Percentiles rank a stretch among this genome's conserved stretches.
These are phyloP conservation scores for Colletotrichum limetticola DNA, from an alignment of 2,329 filamentous ascomycete species.

Conservation along the genomic window DNA sequence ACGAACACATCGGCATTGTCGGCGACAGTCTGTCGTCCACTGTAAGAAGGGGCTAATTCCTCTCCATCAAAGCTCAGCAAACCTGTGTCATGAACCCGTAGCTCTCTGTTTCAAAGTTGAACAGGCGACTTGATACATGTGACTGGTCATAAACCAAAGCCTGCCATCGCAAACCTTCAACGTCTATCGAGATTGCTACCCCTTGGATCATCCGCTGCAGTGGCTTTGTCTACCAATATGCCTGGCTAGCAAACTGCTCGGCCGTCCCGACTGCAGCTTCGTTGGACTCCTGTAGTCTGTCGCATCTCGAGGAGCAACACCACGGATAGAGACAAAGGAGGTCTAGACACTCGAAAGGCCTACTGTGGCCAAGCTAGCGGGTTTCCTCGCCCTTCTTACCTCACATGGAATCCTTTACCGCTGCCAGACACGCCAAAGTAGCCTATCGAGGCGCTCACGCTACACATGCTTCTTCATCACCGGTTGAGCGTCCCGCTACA, in stretches of 20 bases:
- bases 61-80: background rate
- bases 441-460: background rate
- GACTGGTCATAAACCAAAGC: background rate
- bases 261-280: slow-evolving; percentile 8
- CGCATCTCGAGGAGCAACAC: slow-evolving; percentile 5
- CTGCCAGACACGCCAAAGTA: background rate
- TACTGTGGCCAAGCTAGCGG: slow-evolving; percentile 2
- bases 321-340: slow-evolving; percentile 13
- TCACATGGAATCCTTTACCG: background rate
- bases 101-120: background rate
- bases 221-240: background rate
- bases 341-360: background rate
- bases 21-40: background rate
- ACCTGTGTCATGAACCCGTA: background rate
- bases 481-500: slow-evolving; percentile 20
- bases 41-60: background rate
- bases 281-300: background rate
- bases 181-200: background rate
- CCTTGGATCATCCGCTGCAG: background rate
- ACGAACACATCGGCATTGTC: background rate
- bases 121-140: background rate
- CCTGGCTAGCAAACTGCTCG: background rate
- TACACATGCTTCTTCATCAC: background rate
- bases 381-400: background rate
- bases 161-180: background rate